Base-by-base conservation (phyloP, 768 basidiomycete species). In the Chlorophyllum brunneum region DNA sequence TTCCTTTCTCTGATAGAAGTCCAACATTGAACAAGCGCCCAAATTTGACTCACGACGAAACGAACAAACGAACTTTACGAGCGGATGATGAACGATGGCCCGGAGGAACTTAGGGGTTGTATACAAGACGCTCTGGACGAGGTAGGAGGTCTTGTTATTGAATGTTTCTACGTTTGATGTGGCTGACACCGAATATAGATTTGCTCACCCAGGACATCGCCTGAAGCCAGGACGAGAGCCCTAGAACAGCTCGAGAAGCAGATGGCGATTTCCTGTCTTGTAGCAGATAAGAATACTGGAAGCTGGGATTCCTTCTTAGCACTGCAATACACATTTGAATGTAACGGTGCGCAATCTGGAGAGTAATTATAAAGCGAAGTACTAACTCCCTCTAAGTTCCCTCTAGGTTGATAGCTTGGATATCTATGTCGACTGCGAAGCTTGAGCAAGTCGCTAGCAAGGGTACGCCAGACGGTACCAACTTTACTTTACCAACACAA, bases 271-370 rank as follows among this genome's bases (percentile, higher is more conserved):
- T 75, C 76, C n/a, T 74, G 76, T 51, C 70, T 77, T 34, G 59
- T 68, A 22, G 63, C 27, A 2, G 29, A 41, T 24, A 41, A 71
- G 18, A 16, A 24, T 15, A 67, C 71, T 15, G 73, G 73, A 24
- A 74, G 75, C 7, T 71, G 82, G 56, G 71, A 74, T 31, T 66
- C 69, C 40, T 88, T 91, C 65, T 63, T 84, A 16, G 74, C 79
- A 8, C 68, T 91, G 36, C 91, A 93, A 63, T 81, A 87, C 58
- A 81, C 81, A 0, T 92, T 93, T 58, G 86, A 92, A 64, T 89
- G 85, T 66, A 93, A 93, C 61, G 73, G 91, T 91, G 59, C 54
- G 86, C 13, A 26, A 20, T 62, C 47, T 16, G 33, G 34, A 15
- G 41, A 24, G 8, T 34, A 44, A 30, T 23, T 33, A 22, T n/a